Percentiles rank a stretch among this genome's conserved stretches.
phyloP scores from a whole-genome alignment of 441 rosid species.

The Pelargonium citronellum region DNA sequence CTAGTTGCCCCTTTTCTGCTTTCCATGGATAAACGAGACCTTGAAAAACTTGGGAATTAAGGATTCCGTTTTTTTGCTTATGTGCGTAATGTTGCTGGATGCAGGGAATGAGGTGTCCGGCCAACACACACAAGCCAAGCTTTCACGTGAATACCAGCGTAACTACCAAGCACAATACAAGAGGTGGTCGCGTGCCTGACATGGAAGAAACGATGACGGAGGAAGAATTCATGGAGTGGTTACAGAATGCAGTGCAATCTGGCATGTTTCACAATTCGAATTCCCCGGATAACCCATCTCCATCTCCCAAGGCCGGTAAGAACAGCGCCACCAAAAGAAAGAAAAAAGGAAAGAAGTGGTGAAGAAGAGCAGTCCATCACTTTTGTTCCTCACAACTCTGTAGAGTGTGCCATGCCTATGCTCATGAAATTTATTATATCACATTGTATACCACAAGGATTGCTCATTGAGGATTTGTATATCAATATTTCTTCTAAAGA shows the following conservation, averaged over 20 bases:
- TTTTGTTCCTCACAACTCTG: background rate
- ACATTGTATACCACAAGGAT: no score
- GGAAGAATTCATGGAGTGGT: conserved; percentile 81
- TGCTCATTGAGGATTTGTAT: no score
- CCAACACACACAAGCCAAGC: conserved; percentile 92
- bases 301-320: conserved; percentile 28
- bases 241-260: conserved; percentile 72
- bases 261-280: conserved; percentile 56
- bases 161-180: conserved; percentile 43
- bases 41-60: no score
- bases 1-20: no score
- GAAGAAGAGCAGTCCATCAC: conserved; percentile 19
- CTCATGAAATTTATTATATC: no score
- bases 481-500: no score
- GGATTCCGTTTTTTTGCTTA: background rate
- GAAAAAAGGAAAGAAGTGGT: conserved; percentile 77
- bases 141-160: conserved; percentile 84
- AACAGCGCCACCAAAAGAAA: conserved; percentile 53
- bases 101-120: conserved; percentile 94
- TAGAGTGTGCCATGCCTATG: background rate
- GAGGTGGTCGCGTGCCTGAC: conserved; percentile 53
- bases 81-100: conserved; percentile 22
- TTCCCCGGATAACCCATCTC: conserved; percentile 40
- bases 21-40: no score
- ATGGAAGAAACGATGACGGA: conserved; percentile 82